Percentiles rank a stretch among this genome's conserved stretches.
These are phyloP conservation scores for Geopyxis carbonaria DNA, from an alignment of 495 filamentous ascomycete species.

Conservation along the genomic window DNA sequence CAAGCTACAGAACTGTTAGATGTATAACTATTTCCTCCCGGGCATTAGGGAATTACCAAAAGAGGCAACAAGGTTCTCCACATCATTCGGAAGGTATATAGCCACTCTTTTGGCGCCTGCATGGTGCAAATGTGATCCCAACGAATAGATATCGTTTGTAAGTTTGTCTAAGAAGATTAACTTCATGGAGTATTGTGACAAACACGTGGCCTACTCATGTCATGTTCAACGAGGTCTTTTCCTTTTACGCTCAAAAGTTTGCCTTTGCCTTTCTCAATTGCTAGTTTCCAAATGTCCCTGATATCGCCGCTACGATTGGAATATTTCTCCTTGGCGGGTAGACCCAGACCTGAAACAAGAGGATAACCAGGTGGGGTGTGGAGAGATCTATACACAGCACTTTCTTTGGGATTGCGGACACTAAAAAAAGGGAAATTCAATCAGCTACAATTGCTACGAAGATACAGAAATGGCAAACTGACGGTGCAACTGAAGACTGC, in stretches of 20 bases:
- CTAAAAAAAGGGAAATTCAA: slow-evolving; percentile 2
- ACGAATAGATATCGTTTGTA: slow-evolving; percentile 70
- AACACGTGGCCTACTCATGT: slow-evolving; percentile 20
- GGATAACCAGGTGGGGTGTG: slow-evolving; percentile 73
- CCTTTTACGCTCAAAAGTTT: slow-evolving; percentile 71
- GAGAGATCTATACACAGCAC: slow-evolving; percentile 60
- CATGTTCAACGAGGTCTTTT: slow-evolving; percentile 52
- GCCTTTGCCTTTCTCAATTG: slow-evolving; percentile 43
- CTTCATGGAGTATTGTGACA: not conserved
- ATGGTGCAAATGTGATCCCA: slow-evolving; percentile 55
- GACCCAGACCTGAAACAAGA: slow-evolving; percentile 62
- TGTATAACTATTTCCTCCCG: not conserved
- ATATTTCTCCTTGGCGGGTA: slow-evolving; percentile 70
- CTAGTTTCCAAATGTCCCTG: slow-evolving; percentile 77
- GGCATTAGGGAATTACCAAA: slow-evolving; percentile 36
- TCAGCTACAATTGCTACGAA: not conserved
- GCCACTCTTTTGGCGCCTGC: slow-evolving; percentile 58
- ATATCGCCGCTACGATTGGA: slow-evolving; percentile 67
- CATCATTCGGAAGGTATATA: slow-evolving; percentile 81
- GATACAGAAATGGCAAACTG: not conserved
- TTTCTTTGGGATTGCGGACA: slow-evolving; percentile 69
- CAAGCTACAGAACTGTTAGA: slow-evolving; percentile 33
- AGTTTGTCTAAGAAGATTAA: slow-evolving; percentile 37
- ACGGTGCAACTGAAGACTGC: slow-evolving; percentile 54
- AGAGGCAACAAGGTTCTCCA: slow-evolving; percentile 62